Evolutionary conservation across 2,329 filamentous ascomycete species (phyloP).

Genomic region (Ophiostoma fasciatum): DNA sequence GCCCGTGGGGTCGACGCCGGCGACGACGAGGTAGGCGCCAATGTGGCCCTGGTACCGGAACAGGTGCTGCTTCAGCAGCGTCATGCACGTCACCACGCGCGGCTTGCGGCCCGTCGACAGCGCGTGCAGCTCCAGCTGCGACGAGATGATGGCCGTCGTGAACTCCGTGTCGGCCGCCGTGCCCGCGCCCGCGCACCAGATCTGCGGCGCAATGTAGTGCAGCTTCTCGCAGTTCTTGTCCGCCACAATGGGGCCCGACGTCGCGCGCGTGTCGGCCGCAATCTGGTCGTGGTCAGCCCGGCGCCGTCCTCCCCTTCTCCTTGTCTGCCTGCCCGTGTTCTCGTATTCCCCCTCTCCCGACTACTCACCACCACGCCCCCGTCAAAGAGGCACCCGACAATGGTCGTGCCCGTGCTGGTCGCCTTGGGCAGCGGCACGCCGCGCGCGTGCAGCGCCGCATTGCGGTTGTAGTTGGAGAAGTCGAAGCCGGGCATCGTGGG

Average conservation of each 20-base stretch:
- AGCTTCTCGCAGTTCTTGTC: constrained; percentile 99
- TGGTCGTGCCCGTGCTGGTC: constrained; percentile 96
- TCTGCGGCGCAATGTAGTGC: constrained; percentile 95
- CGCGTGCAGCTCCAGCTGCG: constrained; percentile 92
- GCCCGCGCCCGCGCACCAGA: constrained; percentile 97
- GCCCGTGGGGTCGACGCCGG: constrained; percentile 90
- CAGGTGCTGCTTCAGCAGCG: constrained; percentile 96
- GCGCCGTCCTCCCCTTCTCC: no score
- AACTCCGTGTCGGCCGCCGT: constrained; percentile 98
- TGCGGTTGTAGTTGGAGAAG: constrained; percentile 99
- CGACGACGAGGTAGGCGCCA: constrained; percentile 93
- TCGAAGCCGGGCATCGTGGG: constrained; percentile 86
- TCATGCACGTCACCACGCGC: constrained; percentile 98
- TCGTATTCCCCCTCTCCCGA: no score
- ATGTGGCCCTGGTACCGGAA: constrained; percentile 98
- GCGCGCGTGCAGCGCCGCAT: constrained; percentile 84
- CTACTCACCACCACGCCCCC: constrained; percentile 81
- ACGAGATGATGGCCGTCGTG: constrained; percentile 95
- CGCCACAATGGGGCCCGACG: constrained; percentile 92
- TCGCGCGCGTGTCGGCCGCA: constrained; percentile 94
- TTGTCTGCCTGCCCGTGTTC: no score
- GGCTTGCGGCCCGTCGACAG: constrained; percentile 93
- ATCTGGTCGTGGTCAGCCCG: constrained; percentile 60
- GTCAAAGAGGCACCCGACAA: constrained; percentile 93
- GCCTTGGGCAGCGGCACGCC: constrained; percentile 93